These are phyloP conservation scores for Flagelloscypha sp. DNA, from an alignment of 768 basidiomycete genomes.

Conservation along the genomic window DNA sequence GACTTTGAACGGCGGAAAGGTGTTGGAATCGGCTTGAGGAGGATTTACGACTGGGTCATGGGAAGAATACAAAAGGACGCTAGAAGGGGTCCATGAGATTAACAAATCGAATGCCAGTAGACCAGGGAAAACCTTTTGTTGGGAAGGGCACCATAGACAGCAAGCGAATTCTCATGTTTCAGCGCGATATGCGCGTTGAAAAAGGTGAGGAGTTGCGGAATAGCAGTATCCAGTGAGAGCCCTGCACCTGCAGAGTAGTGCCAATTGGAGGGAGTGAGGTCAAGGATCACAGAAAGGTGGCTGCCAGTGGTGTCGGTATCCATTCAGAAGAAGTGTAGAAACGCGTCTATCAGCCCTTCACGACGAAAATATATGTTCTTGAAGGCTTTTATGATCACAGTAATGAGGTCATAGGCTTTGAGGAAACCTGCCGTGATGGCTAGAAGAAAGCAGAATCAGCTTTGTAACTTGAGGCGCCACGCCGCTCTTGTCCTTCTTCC, in stretches of 20 bases:
- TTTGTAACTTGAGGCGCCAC: too few species aligned
- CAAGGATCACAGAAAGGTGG: conserved; percentile 78
- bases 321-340: too few species aligned
- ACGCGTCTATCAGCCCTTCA: too few species aligned
- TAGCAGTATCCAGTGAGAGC: conserved; percentile 61
- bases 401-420: too few species aligned
- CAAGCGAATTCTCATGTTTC: conserved; percentile 86
- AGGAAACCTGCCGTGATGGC: too few species aligned
- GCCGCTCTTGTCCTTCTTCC: too few species aligned
- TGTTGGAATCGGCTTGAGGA: conserved; percentile 54
- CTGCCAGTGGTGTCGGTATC: conserved; percentile 15
- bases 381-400: too few species aligned
- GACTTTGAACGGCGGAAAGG: conserved; percentile 75
- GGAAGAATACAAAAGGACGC: conserved; percentile 51
- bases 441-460: too few species aligned
- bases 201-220: conserved; percentile 83
- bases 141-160: conserved; percentile 85
- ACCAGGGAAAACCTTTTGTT: conserved; percentile 72
- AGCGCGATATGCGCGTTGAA: conserved; percentile 89
- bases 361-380: too few species aligned
- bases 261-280: conserved; percentile 86
- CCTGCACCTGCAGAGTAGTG: conserved; percentile 53
- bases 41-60: conserved; percentile 34
- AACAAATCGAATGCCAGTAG: too few species aligned
- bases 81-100: too few species aligned